These are phyloP conservation scores for Colletotrichum tofieldiae DNA, from an alignment of 2,329 filamentous ascomycete genomes.

Conservation along the genomic window DNA sequence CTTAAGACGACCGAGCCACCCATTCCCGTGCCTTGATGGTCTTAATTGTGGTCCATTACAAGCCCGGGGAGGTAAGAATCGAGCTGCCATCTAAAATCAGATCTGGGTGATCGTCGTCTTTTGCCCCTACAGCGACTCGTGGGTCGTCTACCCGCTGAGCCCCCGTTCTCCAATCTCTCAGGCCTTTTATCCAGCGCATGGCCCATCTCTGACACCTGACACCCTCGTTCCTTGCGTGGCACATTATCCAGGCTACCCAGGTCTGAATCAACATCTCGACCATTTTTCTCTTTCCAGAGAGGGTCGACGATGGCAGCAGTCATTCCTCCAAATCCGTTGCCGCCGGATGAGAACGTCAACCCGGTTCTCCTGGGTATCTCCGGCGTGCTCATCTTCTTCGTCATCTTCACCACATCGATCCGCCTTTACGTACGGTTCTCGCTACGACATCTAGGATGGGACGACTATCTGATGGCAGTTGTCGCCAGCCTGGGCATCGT, in stretches of 20 bases:
- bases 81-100: slow-evolving; percentile 27
- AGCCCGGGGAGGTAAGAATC: not conserved
- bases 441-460: slow-evolving; percentile 53
- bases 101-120: slow-evolving; percentile 37
- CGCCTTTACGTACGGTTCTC: slow-evolving; percentile 51
- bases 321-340: slow-evolving; percentile 53
- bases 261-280: slow-evolving; percentile 10
- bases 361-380: slow-evolving; percentile 52
- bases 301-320: slow-evolving; percentile 27
- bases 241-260: not conserved
- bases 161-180: slow-evolving; percentile 1
- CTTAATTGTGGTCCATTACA: not conserved
- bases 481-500: slow-evolving; percentile 50
- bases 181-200: slow-evolving; percentile 30
- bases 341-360: slow-evolving; percentile 54
- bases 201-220: slow-evolving; percentile 8
- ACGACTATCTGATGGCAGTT: slow-evolving; percentile 56
- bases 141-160: slow-evolving; percentile 15
- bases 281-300: not conserved
- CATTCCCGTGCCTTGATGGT: not conserved
- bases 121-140: slow-evolving; percentile 23
- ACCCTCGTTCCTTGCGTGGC: slow-evolving; percentile 20
- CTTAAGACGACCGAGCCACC: slow-evolving; percentile 16
- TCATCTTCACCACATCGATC: slow-evolving; percentile 51
- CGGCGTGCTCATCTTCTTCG: slow-evolving; percentile 51